Percentiles rank a stretch among this genome's conserved stretches.
phyloP scores from a whole-genome alignment of 2,329 filamentous ascomycete genomes.

The Fusarium nurragi region DNA sequence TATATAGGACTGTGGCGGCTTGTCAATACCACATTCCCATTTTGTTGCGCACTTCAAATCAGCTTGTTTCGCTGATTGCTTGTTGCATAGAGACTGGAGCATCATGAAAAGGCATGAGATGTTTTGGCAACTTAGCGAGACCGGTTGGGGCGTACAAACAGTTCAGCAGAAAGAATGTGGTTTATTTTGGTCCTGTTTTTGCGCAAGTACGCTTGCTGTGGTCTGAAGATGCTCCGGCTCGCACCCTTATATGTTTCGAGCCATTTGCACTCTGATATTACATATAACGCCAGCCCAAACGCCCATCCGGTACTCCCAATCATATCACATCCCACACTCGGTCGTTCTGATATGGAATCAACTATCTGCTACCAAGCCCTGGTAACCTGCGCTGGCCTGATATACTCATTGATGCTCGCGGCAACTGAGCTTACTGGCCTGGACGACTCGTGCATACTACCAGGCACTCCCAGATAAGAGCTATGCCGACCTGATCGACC shows the following conservation, averaged over 20 bases:
- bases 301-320: neutral
- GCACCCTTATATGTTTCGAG: neutral
- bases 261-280: constrained; percentile 2
- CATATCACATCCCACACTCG: neutral
- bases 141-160: neutral
- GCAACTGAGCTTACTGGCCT: constrained; percentile 26
- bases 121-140: neutral
- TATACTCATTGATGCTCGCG: constrained; percentile 31
- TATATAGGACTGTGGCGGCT: constrained; percentile 18
- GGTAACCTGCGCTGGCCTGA: constrained; percentile 20
- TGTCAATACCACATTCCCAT: constrained; percentile 11
- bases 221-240: neutral
- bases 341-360: neutral
- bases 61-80: neutral
- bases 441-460: constrained; percentile 15
- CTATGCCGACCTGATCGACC: constrained; percentile 19
- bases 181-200: constrained; percentile 4
- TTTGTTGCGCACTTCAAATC: neutral
- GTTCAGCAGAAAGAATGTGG: constrained; percentile 3
- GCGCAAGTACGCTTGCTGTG: neutral
- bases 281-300: constrained; percentile 16
- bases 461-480: constrained; percentile 19
- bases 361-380: constrained; percentile 16
- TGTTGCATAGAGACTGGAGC: neutral
- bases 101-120: neutral